These are phyloP conservation scores for Mucor lusitanicus DNA, from an alignment of 371 early-diverging fungal species.

Conservation along the genomic window DNA sequence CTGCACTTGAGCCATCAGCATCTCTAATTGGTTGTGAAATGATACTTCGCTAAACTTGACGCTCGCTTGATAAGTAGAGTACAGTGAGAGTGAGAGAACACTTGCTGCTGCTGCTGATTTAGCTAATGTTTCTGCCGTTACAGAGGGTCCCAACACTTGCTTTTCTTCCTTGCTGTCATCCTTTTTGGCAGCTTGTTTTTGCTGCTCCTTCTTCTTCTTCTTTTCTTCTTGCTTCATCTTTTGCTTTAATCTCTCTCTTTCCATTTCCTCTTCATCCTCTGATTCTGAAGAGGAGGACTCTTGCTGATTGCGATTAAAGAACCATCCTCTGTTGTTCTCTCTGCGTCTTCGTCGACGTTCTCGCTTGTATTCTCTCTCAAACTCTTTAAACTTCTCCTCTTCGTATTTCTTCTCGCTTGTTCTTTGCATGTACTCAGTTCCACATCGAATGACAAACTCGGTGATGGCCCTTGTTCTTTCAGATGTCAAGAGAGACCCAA, in stretches of 20 bases:
- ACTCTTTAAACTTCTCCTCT: neutral
- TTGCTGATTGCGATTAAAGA: neutral
- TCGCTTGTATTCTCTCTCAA: neutral
- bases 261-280: slow-evolving; percentile 10
- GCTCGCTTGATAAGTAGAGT: slow-evolving; percentile 57
- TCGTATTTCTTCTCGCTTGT: slow-evolving; percentile 9
- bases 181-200: slow-evolving; percentile 13
- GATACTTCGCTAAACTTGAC: slow-evolving; percentile 43
- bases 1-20: slow-evolving; percentile 45
- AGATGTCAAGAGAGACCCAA: slow-evolving; percentile 10
- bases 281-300: neutral
- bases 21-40: slow-evolving; percentile 54
- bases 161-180: slow-evolving; percentile 12
- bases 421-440: slow-evolving; percentile 28
- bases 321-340: slow-evolving; percentile 1
- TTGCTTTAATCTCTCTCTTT: slow-evolving; percentile 4
- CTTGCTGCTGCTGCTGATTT: slow-evolving; percentile 52
- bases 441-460: slow-evolving; percentile 21
- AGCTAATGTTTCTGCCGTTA: slow-evolving; percentile 12
- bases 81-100: slow-evolving; percentile 50
- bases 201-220: slow-evolving; percentile 14
- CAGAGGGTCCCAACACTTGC: slow-evolving; percentile 12
- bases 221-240: slow-evolving; percentile 16
- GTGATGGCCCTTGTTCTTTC: slow-evolving; percentile 12
- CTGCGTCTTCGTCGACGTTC: neutral